Base-by-base conservation (phyloP, 2,329 filamentous ascomycete genomes). In the Diaporthe batatas region DNA sequence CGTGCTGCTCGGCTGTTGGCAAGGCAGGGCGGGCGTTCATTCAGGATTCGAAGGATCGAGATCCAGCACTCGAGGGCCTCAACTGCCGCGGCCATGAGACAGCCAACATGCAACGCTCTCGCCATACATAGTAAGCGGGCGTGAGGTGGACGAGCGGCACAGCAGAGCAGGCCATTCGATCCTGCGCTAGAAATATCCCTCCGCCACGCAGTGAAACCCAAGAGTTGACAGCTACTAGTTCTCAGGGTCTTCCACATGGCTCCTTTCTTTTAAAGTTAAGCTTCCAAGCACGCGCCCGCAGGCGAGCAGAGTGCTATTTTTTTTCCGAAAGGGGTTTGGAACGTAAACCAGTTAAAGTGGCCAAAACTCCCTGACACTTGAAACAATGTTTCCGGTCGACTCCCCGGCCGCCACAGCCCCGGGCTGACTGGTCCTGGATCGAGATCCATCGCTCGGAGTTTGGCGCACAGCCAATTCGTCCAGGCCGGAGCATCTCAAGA, bases 351-450 rank as follows among this genome's bases (percentile, higher is more conserved):
- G 21, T 25, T 29, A 36, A 14, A 39, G 44, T 11, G n/a, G 6
- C 62, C 44, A 49, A n/a, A 39, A 21, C 21, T 53, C 47, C 47
- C 32, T 32, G 44, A 44, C 59, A 34, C 62, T 39, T 53, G 62
- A 67, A 53, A 67, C 62, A 67, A 11, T 67, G 62, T 49, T 49
- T 67, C 62, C 47, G 62, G 62, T 47, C 62, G 39, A 39, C 18
- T 51, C n/a, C 62, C 32, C 58, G 23, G 32, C 47, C n/a, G n/a
- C n/a, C n/a, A n/a, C n/a, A n/a, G n/a, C n/a, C n/a, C n/a, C 29
- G 62, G 47, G 47, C 47, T 39, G n/a, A 29, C 59, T 62, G 58
- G 23, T 18, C 3, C 7, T 29, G 12, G 4, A 36, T 36, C 29
- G 16, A 21, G 42, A 51, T 53, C 39, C 39, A n/a, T 11, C 7